Evolutionary conservation across 129 eudicot genomes (phyloP).

Genomic region (Dittrichia graveolens): DNA sequence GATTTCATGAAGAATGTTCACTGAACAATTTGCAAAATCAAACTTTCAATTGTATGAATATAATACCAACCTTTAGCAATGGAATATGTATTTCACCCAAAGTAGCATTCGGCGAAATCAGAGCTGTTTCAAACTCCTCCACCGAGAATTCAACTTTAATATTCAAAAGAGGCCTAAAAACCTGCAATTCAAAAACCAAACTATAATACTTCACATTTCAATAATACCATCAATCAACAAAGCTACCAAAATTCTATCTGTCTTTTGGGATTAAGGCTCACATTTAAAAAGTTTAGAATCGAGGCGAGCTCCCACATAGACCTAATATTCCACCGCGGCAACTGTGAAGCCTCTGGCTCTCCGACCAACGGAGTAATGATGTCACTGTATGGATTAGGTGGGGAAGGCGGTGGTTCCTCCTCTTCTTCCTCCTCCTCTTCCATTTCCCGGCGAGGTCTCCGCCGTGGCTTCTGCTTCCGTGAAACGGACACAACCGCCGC

Average conservation of each 20-base stretch:
- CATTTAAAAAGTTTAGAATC: conserved; percentile 81
- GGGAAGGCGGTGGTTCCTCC: conserved; percentile 48
- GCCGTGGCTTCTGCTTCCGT: conserved; percentile 47
- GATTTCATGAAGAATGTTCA: conserved; percentile 14
- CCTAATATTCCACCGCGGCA: conserved; percentile 89
- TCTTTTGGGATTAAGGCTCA: conserved; percentile 36
- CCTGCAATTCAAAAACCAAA: conserved; percentile 57
- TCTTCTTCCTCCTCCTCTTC: conserved; percentile 42
- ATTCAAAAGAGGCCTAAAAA: conserved; percentile 92
- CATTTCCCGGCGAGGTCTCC: conserved; percentile 38
- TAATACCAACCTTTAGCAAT: conserved; percentile 70
- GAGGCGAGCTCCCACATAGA: conserved; percentile 97
- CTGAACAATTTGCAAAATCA: background rate
- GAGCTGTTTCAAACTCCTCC: conserved; percentile 92
- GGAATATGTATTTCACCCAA: conserved; percentile 92
- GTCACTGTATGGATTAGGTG: conserved; percentile 52
- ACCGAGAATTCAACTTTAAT: conserved; percentile 77
- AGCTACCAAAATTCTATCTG: background rate
- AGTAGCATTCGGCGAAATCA: conserved; percentile 78
- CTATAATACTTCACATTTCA: conserved; percentile 14
- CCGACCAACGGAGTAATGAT: conserved; percentile 65
- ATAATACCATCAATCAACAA: background rate
- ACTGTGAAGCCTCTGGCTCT: conserved; percentile 62
- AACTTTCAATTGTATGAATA: background rate
- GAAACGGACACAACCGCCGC: conserved; percentile 53